Base-by-base conservation (phyloP, 2,329 filamentous ascomycete genomes). In the Rosellinia necatrix region DNA sequence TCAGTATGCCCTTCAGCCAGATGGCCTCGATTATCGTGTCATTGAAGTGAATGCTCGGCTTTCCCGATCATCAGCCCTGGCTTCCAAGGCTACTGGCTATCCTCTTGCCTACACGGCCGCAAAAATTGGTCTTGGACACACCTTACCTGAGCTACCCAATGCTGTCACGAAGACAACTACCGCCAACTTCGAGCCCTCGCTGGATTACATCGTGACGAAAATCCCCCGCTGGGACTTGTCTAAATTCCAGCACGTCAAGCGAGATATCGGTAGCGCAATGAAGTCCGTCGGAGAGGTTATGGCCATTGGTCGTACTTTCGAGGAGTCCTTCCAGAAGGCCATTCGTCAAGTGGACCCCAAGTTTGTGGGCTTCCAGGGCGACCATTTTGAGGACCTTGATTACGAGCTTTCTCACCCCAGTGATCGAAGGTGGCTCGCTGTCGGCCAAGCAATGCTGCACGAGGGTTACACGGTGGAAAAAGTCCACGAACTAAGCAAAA, bases 11-110 rank as follows among this genome's bases (percentile, higher is more conserved):
- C 85, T 99, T 61, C 92, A 97, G 75, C 94, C 94, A 13, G 92
- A 97, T 77, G 93, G 93, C 55, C 87, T 97, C 59, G 94, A 99
- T 79, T 99, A 97, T 81, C 87, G 94, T 73, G 93, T 99, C 62
- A 99, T 99, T 68, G 94, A 99, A 77, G 93, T 99, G 76, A 99
- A 99, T 74, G 94, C 94, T 66, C 93, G 94, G 87, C 87, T 99
- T 48, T 97, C 94, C 70, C 90, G 94, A 69, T 99, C 94, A 41
- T 99, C 94, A 55, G 94, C 94, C 63, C 83, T 99, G 64, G 94
- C 94, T 60, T 97, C 94, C 61, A 99, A 99, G 80, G 94, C 94
- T 62, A 99, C 94, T 53, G 94, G 94, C 62, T 99, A 97, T 75
- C 94, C 94, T 57, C 83, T 97, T 59, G 94, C 94, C 17, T 99